Evolutionary conservation across 768 basidiomycete genomes (phyloP), one percentile per base, ranked within the genome.

Genomic region (Fomitopsis serialis): DNA sequence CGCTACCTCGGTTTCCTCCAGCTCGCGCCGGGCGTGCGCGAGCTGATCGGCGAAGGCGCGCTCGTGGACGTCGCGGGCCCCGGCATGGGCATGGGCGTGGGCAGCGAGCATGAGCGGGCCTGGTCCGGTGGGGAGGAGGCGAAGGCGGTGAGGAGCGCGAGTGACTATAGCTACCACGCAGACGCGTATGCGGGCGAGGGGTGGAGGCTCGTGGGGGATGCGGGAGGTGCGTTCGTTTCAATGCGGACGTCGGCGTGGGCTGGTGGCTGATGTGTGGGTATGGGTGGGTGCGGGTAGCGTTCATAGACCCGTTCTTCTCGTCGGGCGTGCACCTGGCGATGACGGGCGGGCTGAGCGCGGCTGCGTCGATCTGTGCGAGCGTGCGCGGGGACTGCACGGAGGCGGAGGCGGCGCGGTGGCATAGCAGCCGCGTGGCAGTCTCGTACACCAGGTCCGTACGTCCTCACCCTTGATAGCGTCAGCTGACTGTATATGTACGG

Each of bases 231-330:
- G 68, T 61, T n/a, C 58, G 11, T 61, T 43, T 35, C 27, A 22
- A 42, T 23, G 42, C 40, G 36, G 22, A 47, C 22, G 24, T 44
- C 24, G 15, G 19, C 22, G n/a, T 42, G 22, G 21, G 35, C 35
- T 55, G n/a, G 4, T 35, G 37, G 23, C 5, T 7, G 24, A 5
- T 25, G 17, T 15, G 24, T n/a, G n/a, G n/a, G n/a, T n/a, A n/a
- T n/a, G n/a, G n/a, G n/a, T n/a, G n/a, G n/a, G n/a, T n/a, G n/a
- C n/a, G n/a, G n/a, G n/a, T 19, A 78, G 79, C 79, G 2, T 82
- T 80, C 61, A 82, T 84, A 52, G 82, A 84, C 57, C 82, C 82
- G 0, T 77, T 83, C 67, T 84, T 84, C 67, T 84, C 82, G 3
- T 79, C 77, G 9, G 79, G 78, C 1, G 67, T 81, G 12, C 78